Base-by-base conservation (phyloP, 192 early-diverging fungal species). In the Backusella sp. region DNA sequence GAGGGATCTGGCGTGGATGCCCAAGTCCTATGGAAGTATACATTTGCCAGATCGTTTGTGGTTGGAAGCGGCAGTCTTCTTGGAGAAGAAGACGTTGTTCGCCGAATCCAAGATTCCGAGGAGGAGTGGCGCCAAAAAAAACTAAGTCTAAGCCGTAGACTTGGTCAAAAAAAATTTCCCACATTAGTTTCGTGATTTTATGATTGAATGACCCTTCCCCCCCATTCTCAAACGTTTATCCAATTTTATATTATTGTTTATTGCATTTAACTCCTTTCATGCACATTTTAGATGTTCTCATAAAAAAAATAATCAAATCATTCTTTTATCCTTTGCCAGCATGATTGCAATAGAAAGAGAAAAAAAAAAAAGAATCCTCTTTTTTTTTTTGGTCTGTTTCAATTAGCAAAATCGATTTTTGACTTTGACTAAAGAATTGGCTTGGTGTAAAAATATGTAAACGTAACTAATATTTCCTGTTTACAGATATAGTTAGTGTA, bases 21-120 rank as follows among this genome's bases (percentile, higher is more conserved):
- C 12, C 72, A 76, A 3, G 68, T 81, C 26, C 67, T 81, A 46
- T 81, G 80, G 80, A 81, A 81, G 32, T 81, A 81, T 19, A 49
- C 80, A 4, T 81, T 81, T 77, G 80, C 80, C 7, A 77, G 66
- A 53, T 73, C 80, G 0, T 81, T 73, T 72, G 76, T 75, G 0
- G 68, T 71, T 4, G 76, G 80, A 21, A 77, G 74, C 56, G 76
- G 72, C 15, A 62, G 59, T 37, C 36, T 81, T 1, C 19, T 81
- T 11, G 21, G 80, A 56, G 80, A 81, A 59, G 80, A 81, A 35
- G 80, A 81, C 56, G 76, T 81, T 14, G 73, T 81, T 7, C 52
- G 72, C 28, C 46, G 80, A 1, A 81, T 81, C 5, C 72, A 81
- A 52, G 76, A 70, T 39, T 53, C 72, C 3, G 80, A 81, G 42